phyloP scores from a whole-genome alignment of 129 eudicot species.

The Gnaphalium uliginosum region DNA sequence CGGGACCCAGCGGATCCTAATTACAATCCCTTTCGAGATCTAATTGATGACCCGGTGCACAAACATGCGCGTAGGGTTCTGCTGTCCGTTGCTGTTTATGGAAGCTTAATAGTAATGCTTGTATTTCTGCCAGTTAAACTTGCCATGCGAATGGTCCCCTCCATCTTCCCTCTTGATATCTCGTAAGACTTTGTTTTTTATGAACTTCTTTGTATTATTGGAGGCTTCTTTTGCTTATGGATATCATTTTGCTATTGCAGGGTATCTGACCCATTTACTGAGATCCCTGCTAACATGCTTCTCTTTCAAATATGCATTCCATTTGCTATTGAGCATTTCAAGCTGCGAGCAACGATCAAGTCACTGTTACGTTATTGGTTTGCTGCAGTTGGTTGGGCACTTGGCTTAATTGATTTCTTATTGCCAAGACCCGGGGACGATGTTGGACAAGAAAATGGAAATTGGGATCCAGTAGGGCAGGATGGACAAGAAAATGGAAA shows the following conservation, averaged over 20 bases:
- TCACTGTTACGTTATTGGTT: conserved; percentile 88
- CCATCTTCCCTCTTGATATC: conserved; percentile 81
- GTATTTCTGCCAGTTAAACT: conserved; percentile 92
- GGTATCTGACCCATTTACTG: conserved; percentile 93
- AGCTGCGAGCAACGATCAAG: conserved; percentile 76
- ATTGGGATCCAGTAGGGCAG: conserved; percentile 58
- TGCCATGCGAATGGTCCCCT: conserved; percentile 86
- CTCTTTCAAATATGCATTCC: conserved; percentile 97
- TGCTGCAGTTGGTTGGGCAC: conserved; percentile 85
- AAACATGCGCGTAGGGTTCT: conserved; percentile 97
- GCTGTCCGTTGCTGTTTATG: conserved; percentile 86
- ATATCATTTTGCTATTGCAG: conserved; percentile 42
- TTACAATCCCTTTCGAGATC: conserved; percentile 92
- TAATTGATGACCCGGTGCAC: conserved; percentile 94
- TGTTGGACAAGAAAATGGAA: conserved; percentile 60
- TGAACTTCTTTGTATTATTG: conserved; percentile 8
- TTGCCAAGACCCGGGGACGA: conserved; percentile 75
- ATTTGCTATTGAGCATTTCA: conserved; percentile 92
- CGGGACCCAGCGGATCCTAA: conserved; percentile 98
- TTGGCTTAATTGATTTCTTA: conserved; percentile 70
- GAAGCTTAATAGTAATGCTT: conserved; percentile 88
- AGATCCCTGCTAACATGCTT: conserved; percentile 97
- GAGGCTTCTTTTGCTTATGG: conserved; percentile 19
- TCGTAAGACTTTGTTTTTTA: conserved; percentile 50
- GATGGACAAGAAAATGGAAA: conserved; percentile 59